Conservation (phyloP, 768 basidiomycete genomes). For the Termitomyces sp. region DNA sequence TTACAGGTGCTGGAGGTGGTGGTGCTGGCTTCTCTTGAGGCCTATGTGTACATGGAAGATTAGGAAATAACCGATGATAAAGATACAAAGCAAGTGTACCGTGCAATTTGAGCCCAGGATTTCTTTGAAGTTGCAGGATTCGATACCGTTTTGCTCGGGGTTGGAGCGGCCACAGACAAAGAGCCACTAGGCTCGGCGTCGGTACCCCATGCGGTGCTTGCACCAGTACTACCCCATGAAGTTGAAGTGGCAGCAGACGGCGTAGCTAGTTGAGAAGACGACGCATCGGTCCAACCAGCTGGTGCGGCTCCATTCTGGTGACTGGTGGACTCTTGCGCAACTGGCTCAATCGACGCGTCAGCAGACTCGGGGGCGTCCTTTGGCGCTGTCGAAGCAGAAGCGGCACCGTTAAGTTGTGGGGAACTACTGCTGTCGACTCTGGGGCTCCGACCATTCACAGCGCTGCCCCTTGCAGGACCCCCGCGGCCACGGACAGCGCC, state of each 20-base stretch:
- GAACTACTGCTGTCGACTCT: conserved; percentile 29
- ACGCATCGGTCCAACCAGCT: conserved; percentile 25
- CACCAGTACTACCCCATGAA: conserved; percentile 24
- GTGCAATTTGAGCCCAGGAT: conserved; percentile 84
- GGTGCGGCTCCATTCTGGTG: conserved; percentile 24
- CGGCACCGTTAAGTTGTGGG: conserved; percentile 18
- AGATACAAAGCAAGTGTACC: conserved; percentile 34
- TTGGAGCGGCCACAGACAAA: conserved; percentile 17
- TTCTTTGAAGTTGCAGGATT: conserved; percentile 73
- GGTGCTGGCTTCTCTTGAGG: conserved; percentile 60
- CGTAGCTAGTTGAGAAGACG: conserved; percentile 24
- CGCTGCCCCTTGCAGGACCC: conserved; percentile 36
- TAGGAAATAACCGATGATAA: conserved; percentile 1
- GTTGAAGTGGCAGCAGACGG: conserved; percentile 24
- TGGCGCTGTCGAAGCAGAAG: conserved; percentile 16
- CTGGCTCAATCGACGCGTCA: conserved; percentile 22
- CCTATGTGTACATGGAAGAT: conserved; percentile 23
- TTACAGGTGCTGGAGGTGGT: conserved; percentile 30
- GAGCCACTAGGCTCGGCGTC: conserved; percentile 34
- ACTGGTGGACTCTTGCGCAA: conserved; percentile 11
- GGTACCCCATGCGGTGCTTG: conserved; percentile 26
- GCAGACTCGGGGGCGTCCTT: conserved; percentile 12
- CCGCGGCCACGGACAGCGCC: conserved; percentile 47
- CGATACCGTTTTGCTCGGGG: conserved; percentile 27
- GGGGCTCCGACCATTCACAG: conserved; percentile 33